Percentiles rank a stretch among this genome's conserved stretches.
These are phyloP conservation scores for Blastomyces gilchristii DNA, from an alignment of 2,329 filamentous ascomycete species.

Conservation along the genomic window DNA sequence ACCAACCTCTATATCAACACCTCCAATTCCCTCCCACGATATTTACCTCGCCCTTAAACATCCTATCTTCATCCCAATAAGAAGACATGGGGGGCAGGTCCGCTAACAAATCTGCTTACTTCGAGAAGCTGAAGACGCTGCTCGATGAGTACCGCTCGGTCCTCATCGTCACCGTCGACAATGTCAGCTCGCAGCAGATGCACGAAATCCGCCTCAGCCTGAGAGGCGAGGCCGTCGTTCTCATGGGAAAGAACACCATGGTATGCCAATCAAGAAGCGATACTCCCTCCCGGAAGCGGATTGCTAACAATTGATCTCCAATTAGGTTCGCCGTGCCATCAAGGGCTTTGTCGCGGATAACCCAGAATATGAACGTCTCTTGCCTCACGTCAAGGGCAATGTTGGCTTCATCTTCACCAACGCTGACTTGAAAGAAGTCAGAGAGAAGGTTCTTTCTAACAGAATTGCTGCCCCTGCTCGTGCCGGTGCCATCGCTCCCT, in stretches of 20 bases:
- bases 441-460: constrained; percentile 92
- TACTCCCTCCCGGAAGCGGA: constrained; percentile 6
- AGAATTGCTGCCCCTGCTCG: constrained; percentile 94
- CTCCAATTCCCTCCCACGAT: constrained; percentile 13
- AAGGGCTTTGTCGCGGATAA: constrained; percentile 84
- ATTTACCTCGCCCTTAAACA: constrained; percentile 85
- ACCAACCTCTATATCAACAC: constrained; percentile 19
- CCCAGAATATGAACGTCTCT: constrained; percentile 96
- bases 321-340: constrained; percentile 83
- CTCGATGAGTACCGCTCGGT: constrained; percentile 94
- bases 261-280: constrained; percentile 40
- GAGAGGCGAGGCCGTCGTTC: constrained; percentile 82
- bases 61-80: constrained; percentile 84
- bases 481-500: constrained; percentile 91
- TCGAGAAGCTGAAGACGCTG: constrained; percentile 98
- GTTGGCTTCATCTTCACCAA: constrained; percentile 99
- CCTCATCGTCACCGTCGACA: constrained; percentile 97
- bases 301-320: constrained; percentile 4
- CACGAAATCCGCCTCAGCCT: constrained; percentile 96
- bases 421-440: constrained; percentile 78
- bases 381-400: constrained; percentile 94
- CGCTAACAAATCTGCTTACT: constrained; percentile 90
- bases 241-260: constrained; percentile 99
- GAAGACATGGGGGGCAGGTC: constrained; percentile 99
- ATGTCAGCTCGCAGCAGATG: constrained; percentile 99